Evolutionary conservation across 768 basidiomycete genomes (phyloP), one percentile per base, ranked within the genome.

Genomic region (Naematelia encephala): DNA sequence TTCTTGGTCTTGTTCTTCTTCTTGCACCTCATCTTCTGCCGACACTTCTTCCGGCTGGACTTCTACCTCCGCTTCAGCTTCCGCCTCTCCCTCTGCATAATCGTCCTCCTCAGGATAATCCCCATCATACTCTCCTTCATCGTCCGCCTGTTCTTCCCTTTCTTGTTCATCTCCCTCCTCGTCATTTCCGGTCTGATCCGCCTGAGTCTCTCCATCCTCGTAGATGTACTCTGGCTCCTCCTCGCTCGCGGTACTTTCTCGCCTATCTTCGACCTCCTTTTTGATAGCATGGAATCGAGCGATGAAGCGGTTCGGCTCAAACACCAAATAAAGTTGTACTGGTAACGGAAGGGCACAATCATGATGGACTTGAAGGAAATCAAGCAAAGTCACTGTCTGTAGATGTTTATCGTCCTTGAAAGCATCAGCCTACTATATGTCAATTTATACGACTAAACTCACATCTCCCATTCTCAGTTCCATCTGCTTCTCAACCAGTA

Each of bases 231-330:
- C 21, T 25, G 54, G 1, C 73, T 89, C 59, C 90, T 90, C 11
- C 80, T 92, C 23, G 80, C 88, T 8, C 90, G 91, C 80, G 90
- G 92, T 63, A 85, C 92, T 82, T 79, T 83, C 51, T 87, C 90
- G 45, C 84, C 91, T 21, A 12, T 54, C 59, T 3, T 59, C 60
- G n/a, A 72, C 22, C 30, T 61, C 45, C 12, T 62, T 46, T 19
- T 59, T 66, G n/a, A 70, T 63, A 21, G 60, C 62, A 23, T 66
- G 54, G 46, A 63, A 69, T 12, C 65, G 34, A 10, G 49, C 67
- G 28, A 46, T 52, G 44, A 57, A 63, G 29, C 56, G 66, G 29
- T 49, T 51, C 23, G 57, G 63, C 61, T 66, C 62, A 53, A 69
- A 76, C 27, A 57, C 47, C 19, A 69, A 25, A 45, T 63, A 53